Conservation (phyloP, 805 yeast genomes). For the Teunomyces gatunensis region DNA sequence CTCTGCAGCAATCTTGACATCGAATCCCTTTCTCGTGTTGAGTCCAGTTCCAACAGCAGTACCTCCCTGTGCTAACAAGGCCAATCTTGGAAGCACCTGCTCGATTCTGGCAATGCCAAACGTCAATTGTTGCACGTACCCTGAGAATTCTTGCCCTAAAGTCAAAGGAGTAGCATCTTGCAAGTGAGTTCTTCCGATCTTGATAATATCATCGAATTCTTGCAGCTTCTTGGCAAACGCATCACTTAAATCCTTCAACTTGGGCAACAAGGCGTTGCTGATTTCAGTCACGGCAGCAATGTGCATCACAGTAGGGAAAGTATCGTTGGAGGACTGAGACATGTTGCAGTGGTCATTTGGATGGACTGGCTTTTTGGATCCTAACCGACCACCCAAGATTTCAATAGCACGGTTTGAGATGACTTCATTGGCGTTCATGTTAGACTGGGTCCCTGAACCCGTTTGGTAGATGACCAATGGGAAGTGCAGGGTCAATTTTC, state of each 20-base stretch:
- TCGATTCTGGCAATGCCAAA: slow-evolving; percentile 34
- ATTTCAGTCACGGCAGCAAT: slow-evolving; percentile 40
- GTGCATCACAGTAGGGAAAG: slow-evolving; percentile 43
- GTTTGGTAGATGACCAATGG: slow-evolving; percentile 42
- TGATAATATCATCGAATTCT: slow-evolving; percentile 34
- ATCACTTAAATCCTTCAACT: slow-evolving; percentile 33
- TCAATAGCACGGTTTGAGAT: slow-evolving; percentile 40
- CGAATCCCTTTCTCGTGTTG: slow-evolving; percentile 38
- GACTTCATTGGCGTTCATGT: slow-evolving; percentile 42
- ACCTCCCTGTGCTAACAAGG: slow-evolving; percentile 39
- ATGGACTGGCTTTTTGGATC: slow-evolving; percentile 38
- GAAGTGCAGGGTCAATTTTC: slow-evolving; percentile 37
- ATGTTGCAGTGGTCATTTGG: slow-evolving; percentile 41
- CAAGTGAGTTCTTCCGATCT: slow-evolving; percentile 41
- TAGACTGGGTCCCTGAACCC: slow-evolving; percentile 40
- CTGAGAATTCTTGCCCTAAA: slow-evolving; percentile 40
- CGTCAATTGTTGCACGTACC: slow-evolving; percentile 37
- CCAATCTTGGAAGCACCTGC: slow-evolving; percentile 31
- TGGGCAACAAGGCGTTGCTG: slow-evolving; percentile 27
- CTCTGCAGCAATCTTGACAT: slow-evolving; percentile 31
- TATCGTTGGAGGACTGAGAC: slow-evolving; percentile 40
- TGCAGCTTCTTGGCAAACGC: slow-evolving; percentile 27
- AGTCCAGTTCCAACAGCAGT: slow-evolving; percentile 43
- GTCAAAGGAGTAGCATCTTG: slow-evolving; percentile 43
- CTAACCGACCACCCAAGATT: slow-evolving; percentile 36